phyloP scores from a whole-genome alignment of 345 rosid genomes.

The Sisymbrium altissimum region DNA sequence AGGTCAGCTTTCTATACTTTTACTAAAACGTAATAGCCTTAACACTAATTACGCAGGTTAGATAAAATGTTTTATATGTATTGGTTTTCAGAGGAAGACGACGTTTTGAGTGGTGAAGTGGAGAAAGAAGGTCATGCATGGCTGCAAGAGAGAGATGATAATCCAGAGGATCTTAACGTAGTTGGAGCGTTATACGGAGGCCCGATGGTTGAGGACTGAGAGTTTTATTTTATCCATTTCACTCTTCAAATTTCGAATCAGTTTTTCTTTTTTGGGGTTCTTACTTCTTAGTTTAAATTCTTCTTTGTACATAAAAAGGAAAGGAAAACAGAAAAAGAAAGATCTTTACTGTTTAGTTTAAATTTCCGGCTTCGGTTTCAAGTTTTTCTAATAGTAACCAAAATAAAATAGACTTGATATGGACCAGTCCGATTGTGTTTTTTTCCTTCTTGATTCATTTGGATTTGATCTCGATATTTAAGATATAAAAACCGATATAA shows the following conservation, averaged over 20 bases:
- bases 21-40: neutral
- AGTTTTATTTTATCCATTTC: neutral
- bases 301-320: conserved; percentile 43
- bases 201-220: conserved; percentile 42
- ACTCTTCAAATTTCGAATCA: neutral
- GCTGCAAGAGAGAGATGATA: conserved; percentile 66
- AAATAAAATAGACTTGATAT: conserved; percentile 7
- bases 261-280: neutral
- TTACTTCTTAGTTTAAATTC: conserved; percentile 31
- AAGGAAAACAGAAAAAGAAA: neutral
- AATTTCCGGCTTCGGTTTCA: neutral
- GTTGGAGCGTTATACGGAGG: conserved; percentile 51
- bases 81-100: conserved; percentile 38
- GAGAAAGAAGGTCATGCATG: conserved; percentile 57
- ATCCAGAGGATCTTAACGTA: conserved; percentile 53
- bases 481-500: neutral
- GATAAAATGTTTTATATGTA: neutral
- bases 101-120: conserved; percentile 44
- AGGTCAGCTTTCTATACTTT: neutral
- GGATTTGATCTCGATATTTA: neutral
- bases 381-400: neutral
- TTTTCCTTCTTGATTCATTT: neutral
- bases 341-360: neutral
- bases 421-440: no score
- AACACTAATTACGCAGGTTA: neutral